Conservation (phyloP, 345 rosid genomes). For the Crucihimalaya himalaica region DNA sequence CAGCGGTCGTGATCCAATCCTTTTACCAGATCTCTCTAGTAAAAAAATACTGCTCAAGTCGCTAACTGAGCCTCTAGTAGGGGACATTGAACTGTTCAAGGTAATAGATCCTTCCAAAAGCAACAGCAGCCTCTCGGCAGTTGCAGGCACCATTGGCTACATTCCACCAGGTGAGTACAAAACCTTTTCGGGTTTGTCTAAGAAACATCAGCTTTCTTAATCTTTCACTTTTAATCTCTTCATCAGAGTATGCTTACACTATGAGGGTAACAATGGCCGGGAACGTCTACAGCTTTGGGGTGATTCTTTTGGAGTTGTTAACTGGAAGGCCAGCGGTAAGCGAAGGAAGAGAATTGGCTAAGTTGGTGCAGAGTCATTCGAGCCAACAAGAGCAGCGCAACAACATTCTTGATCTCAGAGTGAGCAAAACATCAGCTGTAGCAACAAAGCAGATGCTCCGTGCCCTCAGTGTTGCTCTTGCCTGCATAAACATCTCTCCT, state of each 20-base stretch:
- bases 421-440: slow-evolving; percentile 59
- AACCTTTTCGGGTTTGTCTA: neutral
- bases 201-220: slow-evolving; percentile 18
- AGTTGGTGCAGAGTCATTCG: slow-evolving; percentile 66
- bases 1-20: slow-evolving; percentile 49
- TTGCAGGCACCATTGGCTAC: slow-evolving; percentile 88
- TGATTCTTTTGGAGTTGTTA: slow-evolving; percentile 73
- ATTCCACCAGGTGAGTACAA: slow-evolving; percentile 72
- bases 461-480: slow-evolving; percentile 68
- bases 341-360: slow-evolving; percentile 73
- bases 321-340: slow-evolving; percentile 78
- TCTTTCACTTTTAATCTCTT: slow-evolving; percentile 7
- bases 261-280: slow-evolving; percentile 90
- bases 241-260: slow-evolving; percentile 88
- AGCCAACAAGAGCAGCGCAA: slow-evolving; percentile 51
- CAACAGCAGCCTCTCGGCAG: slow-evolving; percentile 79
- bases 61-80: slow-evolving; percentile 71
- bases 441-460: slow-evolving; percentile 75
- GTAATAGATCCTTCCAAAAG: slow-evolving; percentile 80
- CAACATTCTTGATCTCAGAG: slow-evolving; percentile 64
- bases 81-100: slow-evolving; percentile 86
- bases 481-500: slow-evolving; percentile 65
- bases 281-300: slow-evolving; percentile 82
- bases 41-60: slow-evolving; percentile 74
- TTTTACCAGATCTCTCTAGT: slow-evolving; percentile 82